phyloP scores from a whole-genome alignment of 1,284 basidiomycete genomes.

The Ceratobasidium sp. region DNA sequence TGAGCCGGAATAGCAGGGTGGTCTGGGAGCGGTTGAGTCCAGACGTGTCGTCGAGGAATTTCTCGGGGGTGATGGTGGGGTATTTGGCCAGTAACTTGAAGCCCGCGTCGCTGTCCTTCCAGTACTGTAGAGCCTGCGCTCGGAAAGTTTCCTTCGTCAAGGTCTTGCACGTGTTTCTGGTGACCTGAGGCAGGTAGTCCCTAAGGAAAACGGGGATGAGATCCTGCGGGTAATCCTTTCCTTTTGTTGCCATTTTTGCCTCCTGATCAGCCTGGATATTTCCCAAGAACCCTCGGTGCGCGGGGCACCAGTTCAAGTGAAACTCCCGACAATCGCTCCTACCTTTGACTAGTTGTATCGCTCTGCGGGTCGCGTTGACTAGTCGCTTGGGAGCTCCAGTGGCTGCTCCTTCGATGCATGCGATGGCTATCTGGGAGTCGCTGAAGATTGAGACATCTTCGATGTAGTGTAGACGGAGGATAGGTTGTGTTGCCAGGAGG shows the following conservation, averaged over 20 bases:
- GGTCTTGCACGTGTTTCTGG: not conserved
- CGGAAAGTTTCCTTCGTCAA: not conserved
- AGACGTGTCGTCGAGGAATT: not conserved
- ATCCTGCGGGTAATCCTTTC: not conserved
- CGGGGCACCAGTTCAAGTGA: slow-evolving; percentile 44
- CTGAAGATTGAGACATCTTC: slow-evolving; percentile 23
- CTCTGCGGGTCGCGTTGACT: not conserved
- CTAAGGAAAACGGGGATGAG: not conserved
- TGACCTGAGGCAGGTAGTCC: not conserved
- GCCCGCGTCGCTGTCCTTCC: not conserved
- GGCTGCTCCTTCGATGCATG: not conserved
- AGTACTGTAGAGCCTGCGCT: not conserved
- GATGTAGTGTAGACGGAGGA: not conserved
- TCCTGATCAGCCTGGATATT: slow-evolving; percentile 43
- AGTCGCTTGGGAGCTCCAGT: not conserved
- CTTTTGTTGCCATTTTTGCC: slow-evolving; percentile 40
- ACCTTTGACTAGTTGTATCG: not conserved
- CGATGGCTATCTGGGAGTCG: slow-evolving; percentile 10
- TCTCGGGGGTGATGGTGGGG: not conserved
- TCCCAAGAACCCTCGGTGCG: slow-evolving; percentile 39
- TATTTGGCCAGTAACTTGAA: too few species aligned
- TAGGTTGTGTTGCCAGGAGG: slow-evolving; percentile 25
- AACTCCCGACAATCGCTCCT: not conserved
- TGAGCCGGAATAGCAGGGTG: slow-evolving; percentile 18
- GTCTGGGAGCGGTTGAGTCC: not conserved